phyloP scores from a whole-genome alignment of 129 eudicot species.

The Chrysanthemum seticuspe region DNA sequence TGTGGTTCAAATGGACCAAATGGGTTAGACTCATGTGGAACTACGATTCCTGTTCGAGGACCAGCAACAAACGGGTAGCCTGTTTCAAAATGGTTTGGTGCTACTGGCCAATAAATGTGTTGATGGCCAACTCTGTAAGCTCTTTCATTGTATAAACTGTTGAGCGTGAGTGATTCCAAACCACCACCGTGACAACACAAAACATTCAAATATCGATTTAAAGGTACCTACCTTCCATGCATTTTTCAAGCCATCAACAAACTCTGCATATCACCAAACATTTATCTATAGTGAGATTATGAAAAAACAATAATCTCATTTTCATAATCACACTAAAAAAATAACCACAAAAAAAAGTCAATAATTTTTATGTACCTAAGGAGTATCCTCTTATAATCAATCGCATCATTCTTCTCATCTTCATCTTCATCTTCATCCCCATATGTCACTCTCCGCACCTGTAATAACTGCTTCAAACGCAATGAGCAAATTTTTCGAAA shows the following conservation, averaged over 20 bases:
- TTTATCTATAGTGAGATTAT: too few relatives aligned
- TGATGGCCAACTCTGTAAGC: slow-evolving; percentile 82
- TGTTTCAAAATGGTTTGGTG: slow-evolving; percentile 87
- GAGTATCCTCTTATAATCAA: too few relatives aligned
- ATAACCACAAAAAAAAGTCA: too few relatives aligned
- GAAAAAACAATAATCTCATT: too few relatives aligned
- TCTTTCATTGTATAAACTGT: slow-evolving; percentile 89
- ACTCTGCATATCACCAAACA: not conserved
- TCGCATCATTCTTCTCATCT: too few relatives aligned
- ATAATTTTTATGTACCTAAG: too few relatives aligned
- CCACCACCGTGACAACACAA: slow-evolving; percentile 77
- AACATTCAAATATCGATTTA: too few relatives aligned
- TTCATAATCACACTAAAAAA: too few relatives aligned
- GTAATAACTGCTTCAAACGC: too few relatives aligned
- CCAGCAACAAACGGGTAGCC: slow-evolving; percentile 57
- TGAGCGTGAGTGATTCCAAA: slow-evolving; percentile 77
- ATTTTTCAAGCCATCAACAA: not conserved
- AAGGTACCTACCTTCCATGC: not conserved
- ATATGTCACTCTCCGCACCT: too few relatives aligned
- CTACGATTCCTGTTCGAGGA: slow-evolving; percentile 43
- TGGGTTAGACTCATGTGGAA: slow-evolving; percentile 58
- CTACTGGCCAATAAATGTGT: slow-evolving; percentile 78
- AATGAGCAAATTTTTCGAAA: too few relatives aligned
- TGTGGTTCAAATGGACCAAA: slow-evolving; percentile 64
- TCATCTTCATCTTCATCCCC: too few relatives aligned